These are phyloP conservation scores for Thelonectria discophora DNA, from an alignment of 2,329 filamentous ascomycete species.

Conservation along the genomic window DNA sequence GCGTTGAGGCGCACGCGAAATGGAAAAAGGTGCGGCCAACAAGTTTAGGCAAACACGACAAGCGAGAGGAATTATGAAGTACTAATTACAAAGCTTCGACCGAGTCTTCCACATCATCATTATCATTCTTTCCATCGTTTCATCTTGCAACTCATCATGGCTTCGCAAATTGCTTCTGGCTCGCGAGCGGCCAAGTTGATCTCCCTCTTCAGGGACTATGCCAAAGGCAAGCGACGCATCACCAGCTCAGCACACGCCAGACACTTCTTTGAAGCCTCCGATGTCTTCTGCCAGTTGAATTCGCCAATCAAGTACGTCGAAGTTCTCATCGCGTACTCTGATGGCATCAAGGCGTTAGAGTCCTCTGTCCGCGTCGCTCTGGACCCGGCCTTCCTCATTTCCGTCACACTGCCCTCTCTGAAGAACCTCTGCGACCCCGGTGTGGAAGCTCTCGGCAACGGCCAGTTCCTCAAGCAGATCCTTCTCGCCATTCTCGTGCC, in stretches of 20 bases:
- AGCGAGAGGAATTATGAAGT: no score
- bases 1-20: not conserved
- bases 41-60: not conserved
- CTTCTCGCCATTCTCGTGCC: slow-evolving; percentile 61
- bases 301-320: slow-evolving; percentile 41
- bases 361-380: slow-evolving; percentile 39
- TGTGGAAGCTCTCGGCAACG: slow-evolving; percentile 32
- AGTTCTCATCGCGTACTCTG: slow-evolving; percentile 34
- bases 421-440: slow-evolving; percentile 21
- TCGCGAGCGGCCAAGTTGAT: slow-evolving; percentile 29
- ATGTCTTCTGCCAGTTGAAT: slow-evolving; percentile 22
- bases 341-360: slow-evolving; percentile 37
- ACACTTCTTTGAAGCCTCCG: slow-evolving; percentile 41
- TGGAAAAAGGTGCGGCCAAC: not conserved
- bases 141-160: slow-evolving; percentile 19
- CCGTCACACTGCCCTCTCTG: slow-evolving; percentile 26
- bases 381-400: slow-evolving; percentile 43
- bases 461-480: slow-evolving; percentile 33
- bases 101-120: not conserved
- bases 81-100: no score
- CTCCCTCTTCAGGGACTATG: slow-evolving; percentile 28
- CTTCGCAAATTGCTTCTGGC: slow-evolving; percentile 7
- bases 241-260: slow-evolving; percentile 32
- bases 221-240: slow-evolving; percentile 32
- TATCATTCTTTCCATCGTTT: not conserved